These are phyloP conservation scores for Helicostylum pulchrum DNA, from an alignment of 192 early-diverging fungal genomes.

Conservation along the genomic window DNA sequence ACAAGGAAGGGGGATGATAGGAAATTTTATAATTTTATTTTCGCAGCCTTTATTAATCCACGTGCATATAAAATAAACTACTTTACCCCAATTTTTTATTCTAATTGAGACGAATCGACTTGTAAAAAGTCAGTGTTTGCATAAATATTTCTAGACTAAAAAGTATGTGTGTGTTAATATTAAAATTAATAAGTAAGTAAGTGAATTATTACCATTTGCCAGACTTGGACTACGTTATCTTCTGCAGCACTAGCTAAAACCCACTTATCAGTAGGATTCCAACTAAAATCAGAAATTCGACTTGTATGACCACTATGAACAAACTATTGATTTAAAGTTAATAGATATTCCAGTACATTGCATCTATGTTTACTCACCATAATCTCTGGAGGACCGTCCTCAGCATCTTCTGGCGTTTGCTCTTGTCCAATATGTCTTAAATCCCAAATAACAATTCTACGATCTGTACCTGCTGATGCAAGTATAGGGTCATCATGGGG, in stretches of 20 bases:
- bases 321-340: conserved; percentile 57
- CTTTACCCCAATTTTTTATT: conserved; percentile 25
- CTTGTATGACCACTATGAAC: conserved; percentile 97
- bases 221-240: conserved; percentile 96
- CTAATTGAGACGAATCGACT: conserved; percentile 27
- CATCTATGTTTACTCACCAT: conserved; percentile 51
- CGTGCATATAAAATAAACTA: conserved; percentile 2
- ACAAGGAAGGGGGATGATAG: neutral
- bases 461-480: conserved; percentile 85
- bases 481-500: conserved; percentile 89
- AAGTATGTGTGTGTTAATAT: neutral
- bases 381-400: conserved; percentile 97
- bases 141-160: conserved; percentile 39
- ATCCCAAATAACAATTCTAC: conserved; percentile 94
- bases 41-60: neutral
- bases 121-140: conserved; percentile 24
- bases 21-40: neutral
- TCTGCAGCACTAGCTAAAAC: conserved; percentile 91
- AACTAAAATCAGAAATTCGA: conserved; percentile 91
- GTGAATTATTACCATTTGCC: conserved; percentile 88
- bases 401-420: conserved; percentile 96
- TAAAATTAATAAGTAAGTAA: neutral
- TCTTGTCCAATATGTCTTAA: conserved; percentile 93
- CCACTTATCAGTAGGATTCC: conserved; percentile 95
- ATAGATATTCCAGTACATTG: neutral